A percentile compares a stretch with the other conserved stretches of the same genome.
phyloP scores from a whole-genome alignment of 805 yeast species.

The Kluyveromyces siamensis region DNA sequence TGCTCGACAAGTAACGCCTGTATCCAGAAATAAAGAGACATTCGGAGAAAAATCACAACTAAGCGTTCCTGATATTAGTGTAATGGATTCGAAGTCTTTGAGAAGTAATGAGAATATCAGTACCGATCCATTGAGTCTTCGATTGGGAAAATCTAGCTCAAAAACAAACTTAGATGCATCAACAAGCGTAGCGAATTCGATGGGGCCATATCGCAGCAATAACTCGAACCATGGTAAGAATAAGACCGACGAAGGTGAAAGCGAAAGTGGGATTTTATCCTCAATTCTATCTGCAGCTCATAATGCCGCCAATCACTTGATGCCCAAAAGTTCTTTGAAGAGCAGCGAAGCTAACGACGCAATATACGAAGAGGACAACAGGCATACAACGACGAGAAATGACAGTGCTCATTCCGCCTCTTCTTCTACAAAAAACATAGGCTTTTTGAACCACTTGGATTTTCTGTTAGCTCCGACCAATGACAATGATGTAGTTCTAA shows the following conservation, averaged over 20 bases:
- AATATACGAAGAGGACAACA: background rate
- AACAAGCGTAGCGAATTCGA: background rate
- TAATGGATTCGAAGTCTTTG: background rate
- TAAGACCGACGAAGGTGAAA: constrained; percentile 4
- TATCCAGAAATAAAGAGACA: background rate
- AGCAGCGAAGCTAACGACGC: background rate
- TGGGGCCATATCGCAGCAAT: background rate
- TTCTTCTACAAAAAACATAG: constrained; percentile 4
- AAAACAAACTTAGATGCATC: background rate
- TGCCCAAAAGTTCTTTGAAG: constrained; percentile 4
- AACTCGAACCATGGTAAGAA: background rate
- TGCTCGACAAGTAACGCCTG: background rate
- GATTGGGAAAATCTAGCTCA: constrained; percentile 1
- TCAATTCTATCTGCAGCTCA: constrained; percentile 40
- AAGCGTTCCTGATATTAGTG: background rate
- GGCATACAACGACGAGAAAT: background rate
- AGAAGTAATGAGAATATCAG: background rate
- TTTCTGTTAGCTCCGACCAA: constrained; percentile 20
- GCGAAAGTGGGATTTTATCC: constrained; percentile 32
- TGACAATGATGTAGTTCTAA: background rate
- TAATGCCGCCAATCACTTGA: constrained; percentile 31
- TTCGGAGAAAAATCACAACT: background rate
- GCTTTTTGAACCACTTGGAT: constrained; percentile 31
- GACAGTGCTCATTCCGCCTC: background rate
- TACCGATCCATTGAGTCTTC: constrained; percentile 1